A percentile compares a stretch with the other conserved stretches of the same genome.
Conservation (phyloP, 257 asterid genomes). For the Solanum paucissectum region DNA sequence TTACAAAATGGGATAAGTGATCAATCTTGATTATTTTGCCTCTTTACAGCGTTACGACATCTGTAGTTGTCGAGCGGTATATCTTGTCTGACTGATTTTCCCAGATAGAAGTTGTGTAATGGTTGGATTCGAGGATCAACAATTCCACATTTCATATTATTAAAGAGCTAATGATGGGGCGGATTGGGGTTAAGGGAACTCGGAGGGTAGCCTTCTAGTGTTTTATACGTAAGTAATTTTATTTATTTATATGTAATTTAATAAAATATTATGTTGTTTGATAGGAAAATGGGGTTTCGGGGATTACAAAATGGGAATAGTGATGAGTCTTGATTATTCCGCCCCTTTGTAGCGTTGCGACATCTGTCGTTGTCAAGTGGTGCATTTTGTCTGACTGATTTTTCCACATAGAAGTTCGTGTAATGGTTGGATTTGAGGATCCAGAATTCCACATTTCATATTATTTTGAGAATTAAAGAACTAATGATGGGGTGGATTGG, state of each 20-base stretch:
- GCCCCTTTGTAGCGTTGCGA: neutral
- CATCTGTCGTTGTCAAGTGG: neutral
- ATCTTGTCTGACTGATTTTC: neutral
- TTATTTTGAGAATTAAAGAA: neutral
- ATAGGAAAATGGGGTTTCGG: neutral
- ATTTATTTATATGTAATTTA: neutral
- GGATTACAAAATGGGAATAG: neutral
- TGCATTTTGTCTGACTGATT: neutral
- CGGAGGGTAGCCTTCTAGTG: neutral
- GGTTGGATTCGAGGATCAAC: neutral
- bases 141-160: neutral
- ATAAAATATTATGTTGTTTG: neutral
- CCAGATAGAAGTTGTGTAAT: neutral
- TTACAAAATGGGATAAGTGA: neutral
- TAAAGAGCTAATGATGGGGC: neutral
- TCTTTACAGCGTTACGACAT: neutral
- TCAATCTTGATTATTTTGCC: fast-evolving
- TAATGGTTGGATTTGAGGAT: neutral
- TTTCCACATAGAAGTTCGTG: neutral
- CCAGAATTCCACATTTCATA: neutral
- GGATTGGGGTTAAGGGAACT: neutral
- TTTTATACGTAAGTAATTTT: too few species aligned
- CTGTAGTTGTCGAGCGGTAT: neutral
- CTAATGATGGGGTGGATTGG: neutral
- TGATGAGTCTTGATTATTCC: neutral